Percentiles rank a stretch among this genome's conserved stretches.
These are phyloP conservation scores for Phylloporus rhodoxanthus DNA, from an alignment of 768 basidiomycete species.

Conservation along the genomic window DNA sequence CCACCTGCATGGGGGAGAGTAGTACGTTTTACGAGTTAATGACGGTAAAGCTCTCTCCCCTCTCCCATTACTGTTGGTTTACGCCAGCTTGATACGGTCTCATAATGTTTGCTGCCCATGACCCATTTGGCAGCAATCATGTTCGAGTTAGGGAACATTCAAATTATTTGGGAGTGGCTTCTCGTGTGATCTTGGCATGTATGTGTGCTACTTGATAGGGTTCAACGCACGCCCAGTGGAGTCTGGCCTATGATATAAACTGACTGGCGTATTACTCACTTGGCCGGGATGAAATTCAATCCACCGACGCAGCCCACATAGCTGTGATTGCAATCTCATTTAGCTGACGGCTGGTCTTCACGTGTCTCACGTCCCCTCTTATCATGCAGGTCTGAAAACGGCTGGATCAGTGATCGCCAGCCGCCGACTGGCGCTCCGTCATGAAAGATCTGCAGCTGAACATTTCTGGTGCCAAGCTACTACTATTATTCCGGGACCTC, in stretches of 20 bases:
- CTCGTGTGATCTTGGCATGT: slow-evolving; percentile 5
- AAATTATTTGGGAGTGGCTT: slow-evolving; percentile 30
- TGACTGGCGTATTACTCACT: slow-evolving; percentile 16
- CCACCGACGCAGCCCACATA: slow-evolving; percentile 25
- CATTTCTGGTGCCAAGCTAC: slow-evolving; percentile 17
- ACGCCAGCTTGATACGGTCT: slow-evolving; percentile 28
- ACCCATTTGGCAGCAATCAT: slow-evolving; percentile 21
- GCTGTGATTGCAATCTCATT: slow-evolving; percentile 22
- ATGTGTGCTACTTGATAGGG: slow-evolving; percentile 15
- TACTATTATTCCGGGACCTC: slow-evolving; percentile 12
- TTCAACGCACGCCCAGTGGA: slow-evolving; percentile 19
- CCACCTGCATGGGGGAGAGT: slow-evolving; percentile 29
- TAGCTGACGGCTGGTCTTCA: slow-evolving; percentile 19
- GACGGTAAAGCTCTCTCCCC: slow-evolving; percentile 1
- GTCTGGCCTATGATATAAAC: slow-evolving; percentile 7
- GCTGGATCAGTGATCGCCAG: slow-evolving; percentile 30
- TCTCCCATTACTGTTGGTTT: slow-evolving; percentile 8
- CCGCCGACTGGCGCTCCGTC: slow-evolving; percentile 31
- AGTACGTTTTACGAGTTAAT: slow-evolving; percentile 26
- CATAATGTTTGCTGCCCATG: slow-evolving; percentile 29
- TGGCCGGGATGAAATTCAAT: slow-evolving; percentile 37
- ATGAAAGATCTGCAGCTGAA: slow-evolving; percentile 31
- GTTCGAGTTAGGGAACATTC: slow-evolving; percentile 23
- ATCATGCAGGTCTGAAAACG: slow-evolving; percentile 31
- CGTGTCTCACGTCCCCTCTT: slow-evolving; percentile 7